phyloP scores from a whole-genome alignment of 2,329 filamentous ascomycete genomes.

The Trichoderma oligosporum region DNA sequence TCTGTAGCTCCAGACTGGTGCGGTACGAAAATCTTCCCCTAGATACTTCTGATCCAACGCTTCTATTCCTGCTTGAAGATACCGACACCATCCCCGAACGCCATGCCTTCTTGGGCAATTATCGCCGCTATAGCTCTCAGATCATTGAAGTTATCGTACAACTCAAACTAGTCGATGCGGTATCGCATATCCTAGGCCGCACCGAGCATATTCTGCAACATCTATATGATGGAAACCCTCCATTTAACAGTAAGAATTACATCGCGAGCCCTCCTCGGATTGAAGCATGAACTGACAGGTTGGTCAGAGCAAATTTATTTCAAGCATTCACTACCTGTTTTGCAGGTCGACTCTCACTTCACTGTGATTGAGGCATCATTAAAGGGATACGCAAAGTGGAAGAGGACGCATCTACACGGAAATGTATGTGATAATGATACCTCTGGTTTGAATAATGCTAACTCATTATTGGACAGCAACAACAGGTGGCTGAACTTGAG shows the following conservation, averaged over 20 bases:
- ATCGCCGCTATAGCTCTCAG: conserved; percentile 82
- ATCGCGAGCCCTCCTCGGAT: background rate
- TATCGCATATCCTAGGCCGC: conserved; percentile 78
- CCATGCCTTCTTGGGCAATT: conserved; percentile 94
- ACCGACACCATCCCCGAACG: conserved; percentile 92
- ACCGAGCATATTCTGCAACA: conserved; percentile 71
- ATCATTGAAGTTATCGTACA: conserved; percentile 85
- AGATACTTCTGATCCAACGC: conserved; percentile 73
- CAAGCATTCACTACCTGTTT: conserved; percentile 66
- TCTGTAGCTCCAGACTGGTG: conserved; percentile 77
- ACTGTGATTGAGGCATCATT: conserved; percentile 84
- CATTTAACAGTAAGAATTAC: conserved; percentile 59
- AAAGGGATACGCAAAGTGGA: conserved; percentile 85
- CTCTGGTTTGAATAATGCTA: background rate
- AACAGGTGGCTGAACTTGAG: conserved; percentile 56
- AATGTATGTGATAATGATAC: conserved; percentile 27
- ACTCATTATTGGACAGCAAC: conserved; percentile 41
- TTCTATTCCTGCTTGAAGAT: conserved; percentile 83
- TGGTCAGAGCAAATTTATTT: conserved; percentile 54
- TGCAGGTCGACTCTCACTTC: conserved; percentile 84
- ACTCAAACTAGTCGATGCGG: conserved; percentile 76
- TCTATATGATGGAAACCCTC: conserved; percentile 66
- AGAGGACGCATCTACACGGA: conserved; percentile 32
- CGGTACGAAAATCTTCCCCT: conserved; percentile 84
- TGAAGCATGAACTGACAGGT: conserved; percentile 17